These are phyloP conservation scores for Aureobasidium melanogenum DNA, from an alignment of 2,329 filamentous ascomycete species.

Conservation along the genomic window DNA sequence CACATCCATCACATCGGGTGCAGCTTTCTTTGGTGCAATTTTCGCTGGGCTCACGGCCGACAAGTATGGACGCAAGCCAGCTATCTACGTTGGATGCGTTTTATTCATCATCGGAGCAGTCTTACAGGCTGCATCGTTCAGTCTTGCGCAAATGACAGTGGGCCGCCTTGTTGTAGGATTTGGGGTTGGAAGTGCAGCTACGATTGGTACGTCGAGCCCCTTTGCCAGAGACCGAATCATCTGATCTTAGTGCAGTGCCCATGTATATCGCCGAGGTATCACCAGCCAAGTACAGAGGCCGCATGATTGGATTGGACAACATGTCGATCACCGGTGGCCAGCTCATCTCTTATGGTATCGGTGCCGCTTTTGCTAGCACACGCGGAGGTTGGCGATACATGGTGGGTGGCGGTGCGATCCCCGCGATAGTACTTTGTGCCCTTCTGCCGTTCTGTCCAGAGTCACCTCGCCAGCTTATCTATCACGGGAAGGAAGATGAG, in stretches of 20 bases:
- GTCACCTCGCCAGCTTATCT: conserved; percentile 39
- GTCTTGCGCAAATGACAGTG: conserved; percentile 35
- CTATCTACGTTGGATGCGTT: conserved; percentile 33
- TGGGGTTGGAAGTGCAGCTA: conserved; percentile 36
- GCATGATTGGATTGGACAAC: conserved; percentile 32
- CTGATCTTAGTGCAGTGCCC: background rate
- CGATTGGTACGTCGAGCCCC: background rate
- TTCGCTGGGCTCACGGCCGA: conserved; percentile 31
- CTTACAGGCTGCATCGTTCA: conserved; percentile 20
- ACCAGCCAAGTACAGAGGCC: conserved; percentile 48
- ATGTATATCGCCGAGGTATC: conserved; percentile 59
- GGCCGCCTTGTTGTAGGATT: conserved; percentile 41
- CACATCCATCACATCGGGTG: conserved; percentile 30
- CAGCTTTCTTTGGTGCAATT: conserved; percentile 30
- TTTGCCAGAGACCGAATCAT: background rate
- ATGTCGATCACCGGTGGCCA: conserved; percentile 24
- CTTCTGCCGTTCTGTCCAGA: conserved; percentile 42
- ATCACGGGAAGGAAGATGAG: conserved; percentile 25
- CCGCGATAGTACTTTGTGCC: conserved; percentile 35
- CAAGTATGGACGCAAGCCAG: conserved; percentile 31
- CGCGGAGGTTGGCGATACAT: conserved; percentile 41
- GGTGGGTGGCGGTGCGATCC: conserved; percentile 40
- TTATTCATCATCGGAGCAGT: conserved; percentile 34
- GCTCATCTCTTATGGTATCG: conserved; percentile 27
- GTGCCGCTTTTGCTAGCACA: conserved; percentile 29